Base-by-base conservation (phyloP, 768 basidiomycete species). In the Serendipita sp. region DNA sequence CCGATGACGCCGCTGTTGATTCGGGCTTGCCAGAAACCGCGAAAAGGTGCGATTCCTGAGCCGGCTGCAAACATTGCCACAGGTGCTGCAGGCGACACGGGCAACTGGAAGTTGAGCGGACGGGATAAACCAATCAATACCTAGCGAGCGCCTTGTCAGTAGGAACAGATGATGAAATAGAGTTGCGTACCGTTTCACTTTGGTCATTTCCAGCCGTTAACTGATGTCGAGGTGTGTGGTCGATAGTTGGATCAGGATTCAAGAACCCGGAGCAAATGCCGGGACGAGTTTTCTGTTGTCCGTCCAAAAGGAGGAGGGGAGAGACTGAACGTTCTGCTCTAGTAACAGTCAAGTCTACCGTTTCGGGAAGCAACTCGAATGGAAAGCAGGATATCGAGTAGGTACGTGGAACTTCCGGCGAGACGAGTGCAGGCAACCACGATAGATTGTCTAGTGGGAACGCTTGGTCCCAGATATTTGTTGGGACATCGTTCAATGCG, bases 21-120 rank as follows among this genome's bases (percentile, higher is more conserved):
- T 7, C 80, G 75, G 66, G 80, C 80, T 70, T 80, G 79, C 44
- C 80, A 73, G 72, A 81, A 81, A 0, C 77, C 78, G 44, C 79
- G 74, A 75, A 81, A 77, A 0, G 80, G 80, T 3, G 80, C 76
- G 16, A 81, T 68, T 2, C 80, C 80, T 2, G 78, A 75, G 3
- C 80, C 80, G 28, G 78, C 78, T 38, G 75, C 77, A 67, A 78
- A 77, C 73, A 80, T 76, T 36, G 79, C 70, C 38, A 80, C 71
- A 8, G 78, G 78, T 18, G 73, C 69, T 4, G 64, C 30, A 1
- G 74, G 74, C 64, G 79, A 76, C 44, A 73, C 69, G 11, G 77
- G 80, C 3, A 75, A 78, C 67, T 78, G 78, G 75, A 80, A 81
- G 48, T 51, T 51, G 48, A 51, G 48, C 8, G 48, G 48, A 18